These are phyloP conservation scores for Dichomitus squalens DNA, from an alignment of 1,284 basidiomycete genomes.

Conservation along the genomic window DNA sequence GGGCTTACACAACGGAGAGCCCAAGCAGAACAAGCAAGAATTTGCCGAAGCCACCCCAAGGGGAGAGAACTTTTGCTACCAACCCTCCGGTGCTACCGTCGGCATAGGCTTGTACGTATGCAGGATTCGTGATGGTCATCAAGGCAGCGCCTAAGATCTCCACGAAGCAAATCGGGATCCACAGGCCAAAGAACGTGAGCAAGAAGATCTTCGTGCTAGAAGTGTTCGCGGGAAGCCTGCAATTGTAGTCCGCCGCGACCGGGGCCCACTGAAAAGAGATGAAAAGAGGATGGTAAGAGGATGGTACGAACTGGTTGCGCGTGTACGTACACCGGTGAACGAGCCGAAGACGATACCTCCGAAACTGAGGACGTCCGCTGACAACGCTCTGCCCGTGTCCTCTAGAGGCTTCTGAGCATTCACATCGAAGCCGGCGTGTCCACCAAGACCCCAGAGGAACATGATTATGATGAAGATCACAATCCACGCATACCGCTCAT, in stretches of 20 bases:
- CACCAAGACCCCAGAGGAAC: slow-evolving; percentile 57
- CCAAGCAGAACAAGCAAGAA: slow-evolving; percentile 63
- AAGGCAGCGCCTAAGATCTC: slow-evolving; percentile 57
- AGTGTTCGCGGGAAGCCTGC: slow-evolving; percentile 49
- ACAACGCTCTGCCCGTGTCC: slow-evolving; percentile 46
- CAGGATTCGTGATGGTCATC: slow-evolving; percentile 56
- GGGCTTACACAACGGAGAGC: slow-evolving; percentile 50
- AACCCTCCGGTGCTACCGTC: slow-evolving; percentile 53
- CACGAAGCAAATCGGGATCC: slow-evolving; percentile 56
- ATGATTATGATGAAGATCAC: slow-evolving; percentile 56
- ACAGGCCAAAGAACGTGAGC: slow-evolving; percentile 59
- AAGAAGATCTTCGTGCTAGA: slow-evolving; percentile 51
- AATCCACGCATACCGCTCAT: slow-evolving; percentile 68
- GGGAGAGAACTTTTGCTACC: slow-evolving; percentile 44
- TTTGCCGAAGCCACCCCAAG: slow-evolving; percentile 54
- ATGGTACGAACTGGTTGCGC: not conserved
- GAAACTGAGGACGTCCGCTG: slow-evolving; percentile 53
- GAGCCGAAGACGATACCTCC: slow-evolving; percentile 62
- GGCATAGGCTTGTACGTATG: slow-evolving; percentile 51
- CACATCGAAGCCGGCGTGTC: slow-evolving; percentile 51
- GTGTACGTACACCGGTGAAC: slow-evolving; percentile 43
- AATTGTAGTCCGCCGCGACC: slow-evolving; percentile 59
- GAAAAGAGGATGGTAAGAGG: not conserved
- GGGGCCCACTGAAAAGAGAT: slow-evolving; percentile 41
- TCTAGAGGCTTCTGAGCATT: slow-evolving; percentile 47